Percentiles rank a stretch among this genome's conserved stretches.
Evolutionary conservation across 345 rosid genomes (phyloP).

Genomic region (Linum usitatissimum): DNA sequence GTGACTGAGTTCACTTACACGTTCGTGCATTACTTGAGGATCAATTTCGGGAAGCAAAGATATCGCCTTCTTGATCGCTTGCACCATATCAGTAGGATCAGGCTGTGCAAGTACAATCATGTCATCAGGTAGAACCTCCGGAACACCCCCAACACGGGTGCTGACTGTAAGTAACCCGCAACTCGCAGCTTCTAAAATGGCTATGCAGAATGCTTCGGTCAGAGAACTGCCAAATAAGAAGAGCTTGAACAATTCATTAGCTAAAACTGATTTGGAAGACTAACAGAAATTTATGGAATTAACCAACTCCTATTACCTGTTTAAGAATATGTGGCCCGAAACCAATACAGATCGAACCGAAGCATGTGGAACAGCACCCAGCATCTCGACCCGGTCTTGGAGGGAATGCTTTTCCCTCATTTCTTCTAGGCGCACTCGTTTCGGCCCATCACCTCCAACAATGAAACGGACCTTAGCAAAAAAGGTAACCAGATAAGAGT

Average conservation of each 20-base stretch:
- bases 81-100: slow-evolving; percentile 89
- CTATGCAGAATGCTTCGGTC: slow-evolving; percentile 98
- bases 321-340: slow-evolving; percentile 79
- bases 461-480: slow-evolving; percentile 66
- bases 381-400: slow-evolving; percentile 92
- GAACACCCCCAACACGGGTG: slow-evolving; percentile 95
- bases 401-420: slow-evolving; percentile 97
- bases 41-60: slow-evolving; percentile 69
- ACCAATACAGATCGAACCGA: slow-evolving; percentile 67
- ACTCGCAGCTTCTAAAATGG: slow-evolving; percentile 96
- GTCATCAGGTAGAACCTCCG: slow-evolving; percentile 96
- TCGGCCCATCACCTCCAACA: slow-evolving; percentile 95
- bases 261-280: background rate
- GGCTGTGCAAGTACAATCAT: slow-evolving; percentile 94
- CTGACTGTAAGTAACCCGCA: slow-evolving; percentile 91
- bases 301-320: slow-evolving; percentile 37
- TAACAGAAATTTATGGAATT: background rate
- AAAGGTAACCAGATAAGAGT: background rate
- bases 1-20: slow-evolving; percentile 34
- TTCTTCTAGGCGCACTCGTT: slow-evolving; percentile 80
- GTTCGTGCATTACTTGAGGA: slow-evolving; percentile 75
- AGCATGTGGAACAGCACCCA: slow-evolving; percentile 89
- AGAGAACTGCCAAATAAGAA: slow-evolving; percentile 51
- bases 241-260: background rate
- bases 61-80: slow-evolving; percentile 66